Evolutionary conservation across 169 alveolate species (phyloP), one percentile per base, ranked within the genome.

Genomic region (Eimeria necatrix): DNA sequence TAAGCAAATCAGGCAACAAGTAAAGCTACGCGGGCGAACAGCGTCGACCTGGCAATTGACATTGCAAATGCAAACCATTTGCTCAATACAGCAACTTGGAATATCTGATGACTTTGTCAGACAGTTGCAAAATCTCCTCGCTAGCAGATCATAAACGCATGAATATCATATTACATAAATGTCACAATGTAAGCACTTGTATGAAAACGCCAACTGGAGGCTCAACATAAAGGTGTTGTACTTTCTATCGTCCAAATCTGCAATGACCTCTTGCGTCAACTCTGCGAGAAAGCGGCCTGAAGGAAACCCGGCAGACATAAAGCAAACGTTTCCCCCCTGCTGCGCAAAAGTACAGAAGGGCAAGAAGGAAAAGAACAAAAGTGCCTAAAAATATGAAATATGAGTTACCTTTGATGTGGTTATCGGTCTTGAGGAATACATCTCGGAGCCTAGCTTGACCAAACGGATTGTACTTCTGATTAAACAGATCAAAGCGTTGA

Each of bases 401-500:
- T 0, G 20, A 80, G 20, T 84, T 91, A 14, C 99, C 99, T 24
- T 96, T 94, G 61, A 98, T 97, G 91, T 96, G 95, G 96, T 98
- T 98, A 93, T 98, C 99, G 18, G 99, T 97, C 88, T 98, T 98
- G 80, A 98, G 96, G 93, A 98, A 98, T 32, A 98, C 97, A 53
- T 97, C 98, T 70, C 99, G 95, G 59, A 98, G 94, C 14, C 97
- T n/a, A 8, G 97, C 59, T 76, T 97, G 97, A 6, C 99, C 99
- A 56, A 98, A 96, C 26, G 99, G 99, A 87, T 97, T 98, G 71
- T 98, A 98, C 97, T 98, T 98, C 91, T 96, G 96, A 64, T 98
- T 98, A 96, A 98, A 98, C 20, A 97, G 97, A 93, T 98, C 99
- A 80, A 98, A 98, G 52, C 99, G 97, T 70, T 98, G 98, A 81